phyloP scores from a whole-genome alignment of 768 basidiomycete genomes.

The Phanerodontia chrysosporium region DNA sequence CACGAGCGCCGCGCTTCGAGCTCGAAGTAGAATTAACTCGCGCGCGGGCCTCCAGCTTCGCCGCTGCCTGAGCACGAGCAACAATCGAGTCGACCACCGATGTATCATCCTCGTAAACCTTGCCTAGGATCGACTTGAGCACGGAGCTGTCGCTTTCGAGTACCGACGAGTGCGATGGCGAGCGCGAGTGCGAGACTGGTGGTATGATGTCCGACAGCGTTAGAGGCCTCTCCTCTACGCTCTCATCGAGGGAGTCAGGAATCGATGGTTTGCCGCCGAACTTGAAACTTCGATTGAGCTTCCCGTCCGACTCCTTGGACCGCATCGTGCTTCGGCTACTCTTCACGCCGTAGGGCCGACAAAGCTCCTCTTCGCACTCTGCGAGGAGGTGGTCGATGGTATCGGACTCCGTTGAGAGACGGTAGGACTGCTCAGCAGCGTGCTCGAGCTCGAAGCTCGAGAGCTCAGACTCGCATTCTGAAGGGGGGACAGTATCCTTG shows the following conservation, averaged over 20 bases:
- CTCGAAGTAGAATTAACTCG: slow-evolving; percentile 44
- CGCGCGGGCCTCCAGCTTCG: slow-evolving; percentile 29
- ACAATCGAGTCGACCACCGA: slow-evolving; percentile 16
- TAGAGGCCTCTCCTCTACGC: slow-evolving; percentile 29
- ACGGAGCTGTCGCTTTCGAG: slow-evolving; percentile 28
- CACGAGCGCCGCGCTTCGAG: slow-evolving; percentile 29
- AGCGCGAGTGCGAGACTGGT: slow-evolving; percentile 47
- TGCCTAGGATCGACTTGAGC: slow-evolving; percentile 24
- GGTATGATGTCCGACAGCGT: slow-evolving; percentile 79
- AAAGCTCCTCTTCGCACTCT: slow-evolving; percentile 27
- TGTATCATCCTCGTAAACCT: slow-evolving; percentile 25
- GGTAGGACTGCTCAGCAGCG: slow-evolving; percentile 10
- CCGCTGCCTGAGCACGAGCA: slow-evolving; percentile 24
- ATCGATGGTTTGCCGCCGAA: slow-evolving; percentile 53
- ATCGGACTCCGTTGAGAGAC: slow-evolving; percentile 18
- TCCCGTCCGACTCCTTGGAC: slow-evolving; percentile 55
- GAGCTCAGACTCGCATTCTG: slow-evolving; percentile 21
- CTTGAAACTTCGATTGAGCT: slow-evolving; percentile 68
- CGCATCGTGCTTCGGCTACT: slow-evolving; percentile 28
- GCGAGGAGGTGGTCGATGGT: slow-evolving; percentile 22
- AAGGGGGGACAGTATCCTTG: slow-evolving; percentile 21
- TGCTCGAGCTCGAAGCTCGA: slow-evolving; percentile 9
- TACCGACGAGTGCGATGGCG: slow-evolving; percentile 40
- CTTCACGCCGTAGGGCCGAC: slow-evolving; percentile 30
- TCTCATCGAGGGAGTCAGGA: slow-evolving; percentile 11